Evolutionary conservation across 352 stramenopile genomes (phyloP), one percentile per base, ranked within the genome.

Genomic region (Phytopythium delawarense): DNA sequence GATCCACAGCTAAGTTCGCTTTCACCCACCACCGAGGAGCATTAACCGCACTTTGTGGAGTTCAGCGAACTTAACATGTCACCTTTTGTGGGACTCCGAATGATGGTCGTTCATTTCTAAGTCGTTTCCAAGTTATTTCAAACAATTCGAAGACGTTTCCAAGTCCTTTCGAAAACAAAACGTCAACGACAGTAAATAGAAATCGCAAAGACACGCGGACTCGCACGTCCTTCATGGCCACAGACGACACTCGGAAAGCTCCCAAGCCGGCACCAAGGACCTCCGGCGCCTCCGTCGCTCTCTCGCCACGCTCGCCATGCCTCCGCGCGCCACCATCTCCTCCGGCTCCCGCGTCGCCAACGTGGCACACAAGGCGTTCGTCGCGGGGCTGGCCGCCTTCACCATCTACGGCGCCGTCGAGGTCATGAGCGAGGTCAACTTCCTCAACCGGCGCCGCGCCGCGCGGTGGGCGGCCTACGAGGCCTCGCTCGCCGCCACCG

Each of bases 361-460:
- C 69, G 77, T 92, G 48, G 67, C 85, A 44, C 81, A 96, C 69
- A 96, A 96, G 80, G 81, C 82, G 30, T 80, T 91, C 56, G 80
- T 84, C 60, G 79, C 84, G 67, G 84, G 87, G 2, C 83, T 96
- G 51, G 64, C 92, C 42, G 58, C 88, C 32, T 66, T 87, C 52
- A 94, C 87, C 34, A 70, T 78, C 51, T 79, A 86, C 39, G 75
- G 78, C 6, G 62, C 91, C 59, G 84, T 75, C 23, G 87, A 96
- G 71, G 83, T 96, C 52, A 86, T 74, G 59, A 81, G 83, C 63
- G 87, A 85, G 66, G 93, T 96, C 60, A 57, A 72, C 66, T 77
- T 92, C 30, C 73, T 96, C 56, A 81, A 88, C 40, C 87, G 88
- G 79, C 83, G 83, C 73, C 93, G 91, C 70, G 75, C 87, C 35